Evolutionary conservation across 148 eudicot genomes (phyloP).

Genomic region (Cornus controversa): DNA sequence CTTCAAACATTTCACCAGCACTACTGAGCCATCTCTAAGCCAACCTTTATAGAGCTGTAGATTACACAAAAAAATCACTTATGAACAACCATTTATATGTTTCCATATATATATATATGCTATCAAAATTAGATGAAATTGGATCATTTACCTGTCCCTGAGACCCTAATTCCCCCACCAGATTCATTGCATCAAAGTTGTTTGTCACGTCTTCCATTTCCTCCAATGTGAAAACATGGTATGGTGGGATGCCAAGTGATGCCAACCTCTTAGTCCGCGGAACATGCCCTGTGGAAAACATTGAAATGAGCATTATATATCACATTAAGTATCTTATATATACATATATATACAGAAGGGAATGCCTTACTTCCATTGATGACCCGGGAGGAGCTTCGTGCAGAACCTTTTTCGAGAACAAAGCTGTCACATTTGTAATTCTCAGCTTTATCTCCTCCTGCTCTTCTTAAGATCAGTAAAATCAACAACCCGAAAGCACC

Average conservation of each 20-base stretch:
- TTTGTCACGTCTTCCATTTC: conserved; percentile 91
- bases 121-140: too few species aligned
- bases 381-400: conserved; percentile 43
- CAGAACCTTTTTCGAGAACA: conserved; percentile 36
- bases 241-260: conserved; percentile 68
- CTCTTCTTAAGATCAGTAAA: conserved; percentile 34
- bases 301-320: neutral
- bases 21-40: conserved; percentile 66
- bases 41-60: conserved; percentile 70
- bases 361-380: conserved; percentile 52
- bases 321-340: too few species aligned
- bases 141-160: conserved; percentile 57
- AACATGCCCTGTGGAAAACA: conserved; percentile 55
- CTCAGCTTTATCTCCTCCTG: conserved; percentile 15
- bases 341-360: neutral
- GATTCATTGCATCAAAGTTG: conserved; percentile 63
- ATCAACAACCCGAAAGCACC: conserved; percentile 44
- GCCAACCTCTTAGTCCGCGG: conserved; percentile 57
- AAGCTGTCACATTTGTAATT: conserved; percentile 42
- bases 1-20: conserved; percentile 64
- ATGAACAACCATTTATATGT: too few species aligned
- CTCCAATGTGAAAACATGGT: conserved; percentile 60
- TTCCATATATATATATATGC: too few species aligned
- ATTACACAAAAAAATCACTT: neutral
- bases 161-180: conserved; percentile 54